phyloP scores from a whole-genome alignment of 257 asterid species.

The Galeopsis tetrahit region DNA sequence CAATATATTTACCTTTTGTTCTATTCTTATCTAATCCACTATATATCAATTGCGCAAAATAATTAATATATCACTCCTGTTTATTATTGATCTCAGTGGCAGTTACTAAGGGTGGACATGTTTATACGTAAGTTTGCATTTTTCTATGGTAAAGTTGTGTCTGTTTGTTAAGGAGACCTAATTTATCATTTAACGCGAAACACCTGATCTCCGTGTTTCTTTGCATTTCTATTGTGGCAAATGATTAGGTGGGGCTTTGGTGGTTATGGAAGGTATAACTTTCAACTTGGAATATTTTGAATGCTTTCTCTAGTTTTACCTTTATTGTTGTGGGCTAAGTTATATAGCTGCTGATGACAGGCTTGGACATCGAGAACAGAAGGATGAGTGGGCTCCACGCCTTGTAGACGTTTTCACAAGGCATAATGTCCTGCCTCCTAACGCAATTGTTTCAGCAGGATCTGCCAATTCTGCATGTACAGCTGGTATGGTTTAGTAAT shows the following conservation, averaged over 20 bases:
- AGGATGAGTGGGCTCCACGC: conserved; percentile 90
- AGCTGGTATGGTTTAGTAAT: conserved; percentile 61
- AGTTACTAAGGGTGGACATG: conserved; percentile 80
- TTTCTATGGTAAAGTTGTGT: conserved; percentile 30
- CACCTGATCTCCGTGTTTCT: conserved; percentile 30
- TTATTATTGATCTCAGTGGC: conserved; percentile 74
- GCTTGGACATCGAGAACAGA: conserved; percentile 98
- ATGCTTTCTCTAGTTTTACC: conserved; percentile 24
- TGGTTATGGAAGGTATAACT: conserved; percentile 91
- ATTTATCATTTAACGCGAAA: neutral
- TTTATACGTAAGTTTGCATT: conserved; percentile 85
- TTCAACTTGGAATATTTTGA: conserved; percentile 7
- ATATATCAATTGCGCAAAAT: conserved; percentile 2
- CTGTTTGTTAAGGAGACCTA: conserved; percentile 10
- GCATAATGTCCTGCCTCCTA: conserved; percentile 79
- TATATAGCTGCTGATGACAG: conserved; percentile 47
- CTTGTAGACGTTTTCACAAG: conserved; percentile 81
- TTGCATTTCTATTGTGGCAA: conserved; percentile 23
- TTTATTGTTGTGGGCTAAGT: conserved; percentile 29
- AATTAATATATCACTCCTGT: conserved; percentile 30
- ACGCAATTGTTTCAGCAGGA: conserved; percentile 92
- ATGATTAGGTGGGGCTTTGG: conserved; percentile 92
- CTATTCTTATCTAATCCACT: neutral
- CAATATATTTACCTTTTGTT: neutral
- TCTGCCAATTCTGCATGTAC: conserved; percentile 84